phyloP scores from a whole-genome alignment of 2,329 filamentous ascomycete genomes.

The Byssochlamys sp. region DNA sequence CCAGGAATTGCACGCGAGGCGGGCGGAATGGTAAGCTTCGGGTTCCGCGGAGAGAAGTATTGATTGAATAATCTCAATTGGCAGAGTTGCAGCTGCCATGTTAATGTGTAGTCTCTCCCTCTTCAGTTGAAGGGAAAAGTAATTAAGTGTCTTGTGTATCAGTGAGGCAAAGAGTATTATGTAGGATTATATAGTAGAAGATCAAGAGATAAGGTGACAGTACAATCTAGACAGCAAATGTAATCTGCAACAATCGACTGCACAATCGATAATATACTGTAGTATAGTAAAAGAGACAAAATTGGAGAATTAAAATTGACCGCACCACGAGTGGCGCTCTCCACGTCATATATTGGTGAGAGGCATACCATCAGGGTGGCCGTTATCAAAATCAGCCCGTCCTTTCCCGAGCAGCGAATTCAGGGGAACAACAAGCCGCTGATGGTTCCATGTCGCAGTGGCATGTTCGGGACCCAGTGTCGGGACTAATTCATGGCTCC shows the following conservation, averaged over 20 bases:
- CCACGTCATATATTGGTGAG: background rate
- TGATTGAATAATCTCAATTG: slow-evolving; percentile 12
- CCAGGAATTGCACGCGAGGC: slow-evolving; percentile 10
- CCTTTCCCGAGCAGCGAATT: background rate
- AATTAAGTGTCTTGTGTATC: background rate
- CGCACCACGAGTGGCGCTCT: background rate
- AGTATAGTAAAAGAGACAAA: background rate
- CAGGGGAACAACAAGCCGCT: background rate
- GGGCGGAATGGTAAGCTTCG: slow-evolving; percentile 11
- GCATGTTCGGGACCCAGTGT: background rate
- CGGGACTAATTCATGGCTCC: background rate
- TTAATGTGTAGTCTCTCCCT: background rate
- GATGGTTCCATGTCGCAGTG: background rate
- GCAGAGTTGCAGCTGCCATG: slow-evolving; percentile 7
- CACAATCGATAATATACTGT: background rate
- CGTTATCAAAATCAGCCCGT: background rate
- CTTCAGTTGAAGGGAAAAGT: background rate
- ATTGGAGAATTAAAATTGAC: background rate
- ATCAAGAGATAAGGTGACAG: background rate
- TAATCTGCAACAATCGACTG: background rate
- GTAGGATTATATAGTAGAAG: background rate
- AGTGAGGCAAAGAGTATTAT: background rate
- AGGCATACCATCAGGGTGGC: background rate
- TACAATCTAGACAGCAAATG: background rate
- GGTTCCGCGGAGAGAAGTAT: slow-evolving; percentile 10